These are phyloP conservation scores for Amanita fuliginea DNA, from an alignment of 768 basidiomycete genomes.

Conservation along the genomic window DNA sequence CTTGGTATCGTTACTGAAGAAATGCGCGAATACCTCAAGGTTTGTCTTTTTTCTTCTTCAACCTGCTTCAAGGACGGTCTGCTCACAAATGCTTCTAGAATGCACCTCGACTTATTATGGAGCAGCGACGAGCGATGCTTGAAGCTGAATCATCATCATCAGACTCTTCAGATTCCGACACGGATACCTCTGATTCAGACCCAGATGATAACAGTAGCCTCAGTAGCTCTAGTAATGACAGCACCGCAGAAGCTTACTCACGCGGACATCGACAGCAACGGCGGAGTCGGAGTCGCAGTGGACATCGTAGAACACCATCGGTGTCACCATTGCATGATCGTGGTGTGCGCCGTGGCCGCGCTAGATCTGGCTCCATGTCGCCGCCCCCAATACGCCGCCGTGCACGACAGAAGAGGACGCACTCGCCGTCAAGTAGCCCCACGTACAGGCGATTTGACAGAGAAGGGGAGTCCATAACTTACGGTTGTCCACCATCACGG, in stretches of 20 bases:
- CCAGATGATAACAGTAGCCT: slow-evolving; percentile 16
- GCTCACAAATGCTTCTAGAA: slow-evolving; percentile 38
- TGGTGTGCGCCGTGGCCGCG: slow-evolving; percentile 10
- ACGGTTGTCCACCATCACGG: slow-evolving; percentile 6
- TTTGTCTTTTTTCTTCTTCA: slow-evolving; percentile 21
- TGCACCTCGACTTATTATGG: slow-evolving; percentile 87
- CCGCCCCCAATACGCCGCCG: slow-evolving; percentile 14
- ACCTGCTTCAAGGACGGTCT: not conserved
- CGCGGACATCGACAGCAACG: slow-evolving; percentile 12
- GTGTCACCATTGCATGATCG: slow-evolving; percentile 14
- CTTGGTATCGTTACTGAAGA: slow-evolving; percentile 86
- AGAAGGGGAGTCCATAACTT: slow-evolving; percentile 7
- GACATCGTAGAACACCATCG: slow-evolving; percentile 15
- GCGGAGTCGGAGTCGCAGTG: slow-evolving; percentile 12
- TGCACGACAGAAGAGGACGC: slow-evolving; percentile 4
- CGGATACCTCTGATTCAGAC: slow-evolving; percentile 26
- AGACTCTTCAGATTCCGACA: slow-evolving; percentile 28
- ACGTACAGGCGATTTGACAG: not conserved
- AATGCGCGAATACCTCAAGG: slow-evolving; percentile 95
- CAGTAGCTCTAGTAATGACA: slow-evolving; percentile 19
- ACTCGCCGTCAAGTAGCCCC: slow-evolving; percentile 1
- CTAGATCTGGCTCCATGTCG: slow-evolving; percentile 4
- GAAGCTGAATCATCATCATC: slow-evolving; percentile 48
- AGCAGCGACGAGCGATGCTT: slow-evolving; percentile 82
- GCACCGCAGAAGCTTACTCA: slow-evolving; percentile 14